Base-by-base conservation (phyloP, 495 filamentous ascomycete species). In the Xylaria bambusicola region DNA sequence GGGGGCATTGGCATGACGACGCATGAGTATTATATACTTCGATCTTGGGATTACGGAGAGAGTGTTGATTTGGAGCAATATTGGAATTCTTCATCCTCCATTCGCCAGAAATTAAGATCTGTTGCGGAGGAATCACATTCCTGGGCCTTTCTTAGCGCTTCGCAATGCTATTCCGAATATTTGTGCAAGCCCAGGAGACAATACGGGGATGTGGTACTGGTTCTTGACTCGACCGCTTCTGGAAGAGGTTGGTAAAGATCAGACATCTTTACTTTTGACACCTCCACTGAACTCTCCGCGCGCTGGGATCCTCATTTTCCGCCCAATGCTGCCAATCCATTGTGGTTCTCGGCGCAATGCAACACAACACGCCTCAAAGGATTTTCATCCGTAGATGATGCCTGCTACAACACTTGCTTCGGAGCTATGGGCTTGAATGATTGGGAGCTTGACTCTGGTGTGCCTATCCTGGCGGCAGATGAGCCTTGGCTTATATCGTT, bases 311-410 rank as follows among this genome's bases (percentile, higher is more conserved):
- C 31, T 13, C 42, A 53, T 18, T 20, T 65, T 1, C 62, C 62
- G 1, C 33, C 4, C 0, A 41, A 58, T 1, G 17, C 23, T 3
- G 7, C 44, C 2, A 65, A 65, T 15, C 59, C 62, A 2, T 35
- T 65, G 9, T 65, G 62, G 62, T 65, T 54, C n/a, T 65, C 62
- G 6, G 36, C 62, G 9, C 54, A 47, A n/a, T 65, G 62, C n/a
- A 49, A 7, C 6, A 45, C 17, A 20, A 45, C 12, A 20, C 42
- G 29, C 6, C 0, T 23, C 7, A 35, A 38, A 38, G 12, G 3
- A 7, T 7, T 3, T 3, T 13, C 5, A 15, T 8, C 5, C 13
- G 36, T 6, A 38, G 36, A 38, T 38, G 36, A 38, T 38, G 6
- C 8, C 23, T 46, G 42, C 17, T 21, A 6, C 4, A 46, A 46